Evolutionary conservation across 1,139 yeast species (phyloP), one percentile per base, ranked within the genome.

Genomic region (Sugiyamaella novakii): DNA sequence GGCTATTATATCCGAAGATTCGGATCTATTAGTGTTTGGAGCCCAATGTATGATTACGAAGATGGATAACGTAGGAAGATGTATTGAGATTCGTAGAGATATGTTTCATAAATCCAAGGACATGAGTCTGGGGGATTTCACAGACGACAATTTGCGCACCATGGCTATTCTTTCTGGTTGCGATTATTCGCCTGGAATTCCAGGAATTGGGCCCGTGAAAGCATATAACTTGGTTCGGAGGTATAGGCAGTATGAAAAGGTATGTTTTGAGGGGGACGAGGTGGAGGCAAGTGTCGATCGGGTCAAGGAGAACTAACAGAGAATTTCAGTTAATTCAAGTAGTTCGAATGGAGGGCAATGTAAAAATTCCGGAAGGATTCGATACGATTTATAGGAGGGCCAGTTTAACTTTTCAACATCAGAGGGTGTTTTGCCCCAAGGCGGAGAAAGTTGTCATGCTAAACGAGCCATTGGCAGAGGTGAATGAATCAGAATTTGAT

Each of bases 131-230:
- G 75, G 27, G 53, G 71, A 41, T 69, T 59, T 84, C 57, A 67
- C 76, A 24, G 76, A 71, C 12, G 78, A 76, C 8, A 88, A 88
- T 59, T 65, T 88, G 47, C 74, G 95, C 46, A 74, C 82, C 41
- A 79, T 88, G 68, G 98, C 96, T 1, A 84, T 91, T 63, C 66
- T 94, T 5, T 80, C 96, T 5, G 99, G 99, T 0, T 94, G 99
- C 69, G 99, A 94, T 67, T 94, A 94, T 63, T 87, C 97, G 0
- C 80, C 81, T 50, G 98, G 98, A 0, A 73, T 92, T 5, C 80
- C 85, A 0, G 85, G 86, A 4, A 74, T 92, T 27, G 99, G 98
- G 0, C 72, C 89, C 11, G 79, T 83, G 43, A 85, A 84, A 29
- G 96, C 98, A 0, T 79, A 87, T 52, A 73, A 72, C 43, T 63